Conservation (phyloP, 495 filamentous ascomycete genomes). For the Recurvomyces mirabilis region DNA sequence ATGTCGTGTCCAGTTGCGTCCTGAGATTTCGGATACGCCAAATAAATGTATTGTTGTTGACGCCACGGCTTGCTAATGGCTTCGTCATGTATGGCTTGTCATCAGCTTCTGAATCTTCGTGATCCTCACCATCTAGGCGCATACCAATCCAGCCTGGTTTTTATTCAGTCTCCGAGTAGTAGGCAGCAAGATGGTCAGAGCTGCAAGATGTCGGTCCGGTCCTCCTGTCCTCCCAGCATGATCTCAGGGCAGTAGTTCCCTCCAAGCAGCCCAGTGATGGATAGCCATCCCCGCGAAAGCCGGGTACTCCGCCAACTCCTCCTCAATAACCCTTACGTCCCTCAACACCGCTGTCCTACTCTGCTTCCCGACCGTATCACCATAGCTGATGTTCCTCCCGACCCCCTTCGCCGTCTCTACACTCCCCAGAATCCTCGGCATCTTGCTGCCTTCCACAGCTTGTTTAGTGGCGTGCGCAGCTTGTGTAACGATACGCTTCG, state of each 20-base stretch:
- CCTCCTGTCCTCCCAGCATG: too few species aligned
- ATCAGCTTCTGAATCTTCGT: too few species aligned
- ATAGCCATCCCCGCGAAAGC: conserved; percentile 5
- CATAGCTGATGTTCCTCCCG: background rate
- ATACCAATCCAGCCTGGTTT: too few species aligned
- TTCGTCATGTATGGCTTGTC: too few species aligned
- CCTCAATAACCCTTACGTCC: background rate
- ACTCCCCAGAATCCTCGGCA: background rate
- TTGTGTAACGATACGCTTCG: background rate
- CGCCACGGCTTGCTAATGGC: too few species aligned
- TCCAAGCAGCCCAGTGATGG: conserved; percentile 8
- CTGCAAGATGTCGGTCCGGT: too few species aligned
- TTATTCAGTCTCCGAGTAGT: too few species aligned
- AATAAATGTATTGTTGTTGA: too few species aligned
- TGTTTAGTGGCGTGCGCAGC: background rate
- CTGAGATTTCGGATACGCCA: too few species aligned
- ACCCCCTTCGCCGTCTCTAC: background rate
- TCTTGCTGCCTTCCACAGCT: background rate
- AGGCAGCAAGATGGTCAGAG: too few species aligned
- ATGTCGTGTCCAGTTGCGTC: too few species aligned
- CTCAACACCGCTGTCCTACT: background rate
- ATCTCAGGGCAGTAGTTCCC: background rate
- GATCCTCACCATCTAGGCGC: too few species aligned
- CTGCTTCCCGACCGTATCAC: conserved; percentile 1
- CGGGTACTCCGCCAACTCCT: background rate